Conservation (phyloP, 2,329 filamentous ascomycete species). For the Cladosporium sp. region DNA sequence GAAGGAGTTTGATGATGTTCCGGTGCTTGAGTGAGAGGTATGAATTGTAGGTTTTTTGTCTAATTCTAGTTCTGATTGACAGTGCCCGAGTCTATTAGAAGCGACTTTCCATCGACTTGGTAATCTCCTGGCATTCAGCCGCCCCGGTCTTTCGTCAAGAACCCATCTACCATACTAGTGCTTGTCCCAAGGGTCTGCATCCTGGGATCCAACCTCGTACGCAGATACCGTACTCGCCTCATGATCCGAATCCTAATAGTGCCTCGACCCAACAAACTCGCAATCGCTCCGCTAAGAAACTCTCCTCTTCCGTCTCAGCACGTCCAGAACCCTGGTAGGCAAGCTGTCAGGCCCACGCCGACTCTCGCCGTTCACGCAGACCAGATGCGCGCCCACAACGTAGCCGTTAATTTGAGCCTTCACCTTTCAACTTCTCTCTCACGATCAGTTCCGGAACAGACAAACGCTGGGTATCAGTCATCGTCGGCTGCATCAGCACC, state of each 20-base stretch:
- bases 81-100: background rate
- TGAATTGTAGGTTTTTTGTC: background rate
- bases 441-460: too few species aligned
- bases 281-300: background rate
- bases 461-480: too few species aligned
- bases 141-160: background rate
- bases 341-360: background rate
- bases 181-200: background rate
- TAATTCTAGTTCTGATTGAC: background rate
- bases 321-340: background rate
- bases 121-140: background rate
- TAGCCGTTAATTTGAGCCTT: too few species aligned
- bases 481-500: too few species aligned
- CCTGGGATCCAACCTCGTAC: background rate
- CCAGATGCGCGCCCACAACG: too few species aligned
- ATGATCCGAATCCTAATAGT: background rate
- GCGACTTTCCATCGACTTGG: too few species aligned
- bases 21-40: slow-evolving; percentile 26
- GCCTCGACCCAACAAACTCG: background rate
- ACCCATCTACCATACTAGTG: too few species aligned
- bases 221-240: background rate
- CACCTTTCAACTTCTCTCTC: too few species aligned
- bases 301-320: background rate
- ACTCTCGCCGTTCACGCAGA: too few species aligned
- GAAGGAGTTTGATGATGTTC: slow-evolving; percentile 56